These are phyloP conservation scores for Hypoxylon sp. DNA, from an alignment of 2,329 filamentous ascomycete species.

Conservation along the genomic window DNA sequence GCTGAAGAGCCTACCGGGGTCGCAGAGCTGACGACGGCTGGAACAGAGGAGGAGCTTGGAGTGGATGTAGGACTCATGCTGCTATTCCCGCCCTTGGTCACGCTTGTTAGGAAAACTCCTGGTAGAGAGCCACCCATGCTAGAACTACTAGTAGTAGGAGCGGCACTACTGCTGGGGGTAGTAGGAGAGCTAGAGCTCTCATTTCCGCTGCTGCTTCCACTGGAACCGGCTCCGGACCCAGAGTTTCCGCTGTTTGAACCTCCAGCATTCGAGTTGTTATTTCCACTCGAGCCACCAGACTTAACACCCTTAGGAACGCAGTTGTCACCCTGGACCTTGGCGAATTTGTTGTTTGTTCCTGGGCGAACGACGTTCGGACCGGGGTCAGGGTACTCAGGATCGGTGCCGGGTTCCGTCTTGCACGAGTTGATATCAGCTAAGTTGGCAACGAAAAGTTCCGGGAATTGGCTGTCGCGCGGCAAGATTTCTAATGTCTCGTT, in stretches of 20 bases:
- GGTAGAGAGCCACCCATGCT: conserved; percentile 1
- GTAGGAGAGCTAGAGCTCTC: conserved; percentile 16
- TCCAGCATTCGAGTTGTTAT: background rate
- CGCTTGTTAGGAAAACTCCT: conserved; percentile 26
- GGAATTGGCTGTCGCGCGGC: conserved; percentile 64
- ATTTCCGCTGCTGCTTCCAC: conserved; percentile 1
- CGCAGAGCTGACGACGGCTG: conserved; percentile 27
- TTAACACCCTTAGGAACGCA: conserved; percentile 49
- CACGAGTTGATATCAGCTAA: conserved; percentile 66
- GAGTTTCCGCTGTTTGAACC: conserved; percentile 7
- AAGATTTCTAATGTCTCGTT: conserved; percentile 53
- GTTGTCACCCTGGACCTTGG: conserved; percentile 46
- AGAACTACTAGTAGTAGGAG: conserved; percentile 4
- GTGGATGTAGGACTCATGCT: conserved; percentile 16
- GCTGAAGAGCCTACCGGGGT: conserved; percentile 32
- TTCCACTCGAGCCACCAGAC: conserved; percentile 42
- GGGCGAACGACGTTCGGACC: conserved; percentile 66
- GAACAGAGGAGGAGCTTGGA: conserved; percentile 29
- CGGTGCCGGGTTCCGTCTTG: conserved; percentile 62
- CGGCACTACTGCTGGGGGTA: conserved; percentile 8
- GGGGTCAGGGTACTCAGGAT: conserved; percentile 73
- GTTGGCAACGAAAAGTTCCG: conserved; percentile 78
- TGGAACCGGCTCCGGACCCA: conserved; percentile 2
- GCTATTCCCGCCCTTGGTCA: background rate
- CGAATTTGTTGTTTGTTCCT: conserved; percentile 52